Evolutionary conservation across 805 yeast species (phyloP).

Genomic region (Wickerhamia fluorescens): DNA sequence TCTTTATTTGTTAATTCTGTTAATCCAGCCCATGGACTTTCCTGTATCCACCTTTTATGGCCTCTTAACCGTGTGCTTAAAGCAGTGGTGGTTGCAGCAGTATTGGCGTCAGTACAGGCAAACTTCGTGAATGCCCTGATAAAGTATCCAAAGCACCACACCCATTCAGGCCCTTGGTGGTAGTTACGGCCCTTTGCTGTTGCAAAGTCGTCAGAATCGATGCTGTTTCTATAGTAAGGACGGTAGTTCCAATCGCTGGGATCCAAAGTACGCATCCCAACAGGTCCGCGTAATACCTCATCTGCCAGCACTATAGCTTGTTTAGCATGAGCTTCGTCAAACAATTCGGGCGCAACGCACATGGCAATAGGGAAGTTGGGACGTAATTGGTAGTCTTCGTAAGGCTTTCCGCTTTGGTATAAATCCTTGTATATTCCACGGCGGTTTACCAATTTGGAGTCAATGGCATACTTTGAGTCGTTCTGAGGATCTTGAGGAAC

Average conservation of each 20-base stretch:
- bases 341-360: slow-evolving; percentile 92
- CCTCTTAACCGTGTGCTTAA: slow-evolving; percentile 54
- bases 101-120: slow-evolving; percentile 30
- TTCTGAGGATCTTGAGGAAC: slow-evolving; percentile 60
- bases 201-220: slow-evolving; percentile 79
- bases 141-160: slow-evolving; percentile 86
- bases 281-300: slow-evolving; percentile 68
- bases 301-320: slow-evolving; percentile 72
- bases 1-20: slow-evolving; percentile 88
- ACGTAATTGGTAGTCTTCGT: slow-evolving; percentile 88
- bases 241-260: slow-evolving; percentile 89
- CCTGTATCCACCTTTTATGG: slow-evolving; percentile 62
- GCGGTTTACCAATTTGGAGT: slow-evolving; percentile 64
- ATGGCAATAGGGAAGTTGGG: slow-evolving; percentile 91
- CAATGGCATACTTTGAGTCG: slow-evolving; percentile 56
- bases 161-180: slow-evolving; percentile 99
- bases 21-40: slow-evolving; percentile 89
- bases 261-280: slow-evolving; percentile 88
- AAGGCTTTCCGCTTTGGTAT: slow-evolving; percentile 73
- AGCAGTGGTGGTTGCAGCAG: slow-evolving; percentile 49
- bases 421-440: slow-evolving; percentile 93
- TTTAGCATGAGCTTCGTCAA: slow-evolving; percentile 53
- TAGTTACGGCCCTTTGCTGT: slow-evolving; percentile 94
- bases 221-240: slow-evolving; percentile 79
- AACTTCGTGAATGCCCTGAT: slow-evolving; percentile 66